These are phyloP conservation scores for Suillus subluteus DNA, from an alignment of 768 basidiomycete genomes.

Conservation along the genomic window DNA sequence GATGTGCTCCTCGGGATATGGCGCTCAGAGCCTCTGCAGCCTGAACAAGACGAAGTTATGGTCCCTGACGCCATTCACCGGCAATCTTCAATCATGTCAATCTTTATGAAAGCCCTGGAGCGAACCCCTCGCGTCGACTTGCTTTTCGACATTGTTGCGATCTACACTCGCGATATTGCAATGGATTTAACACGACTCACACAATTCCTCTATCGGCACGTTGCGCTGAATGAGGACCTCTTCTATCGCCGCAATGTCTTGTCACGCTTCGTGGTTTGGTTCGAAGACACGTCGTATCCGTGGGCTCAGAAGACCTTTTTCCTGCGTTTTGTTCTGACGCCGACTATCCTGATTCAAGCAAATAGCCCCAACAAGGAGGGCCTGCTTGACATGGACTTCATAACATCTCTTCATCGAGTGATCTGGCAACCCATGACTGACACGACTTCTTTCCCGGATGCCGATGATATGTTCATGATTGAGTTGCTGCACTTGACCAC, in stretches of 20 bases:
- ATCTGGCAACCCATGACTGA: conserved; percentile 85
- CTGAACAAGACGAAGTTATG: conserved; percentile 46
- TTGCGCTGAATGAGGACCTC: conserved; percentile 71
- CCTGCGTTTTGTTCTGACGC: conserved; percentile 84
- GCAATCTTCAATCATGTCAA: conserved; percentile 67
- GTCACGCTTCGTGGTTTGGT: conserved; percentile 85
- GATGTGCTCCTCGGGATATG: conserved; percentile 77
- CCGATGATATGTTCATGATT: conserved; percentile 87
- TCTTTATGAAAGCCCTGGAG: conserved; percentile 76
- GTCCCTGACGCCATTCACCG: conserved; percentile 57
- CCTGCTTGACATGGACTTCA: conserved; percentile 72
- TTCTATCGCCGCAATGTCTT: conserved; percentile 82
- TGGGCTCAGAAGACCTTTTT: conserved; percentile 81
- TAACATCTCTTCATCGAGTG: conserved; percentile 67
- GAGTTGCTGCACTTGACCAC: conserved; percentile 91
- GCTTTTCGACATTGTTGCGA: conserved; percentile 82
- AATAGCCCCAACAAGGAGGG: conserved; percentile 55
- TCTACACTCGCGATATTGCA: conserved; percentile 79
- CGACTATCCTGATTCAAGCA: conserved; percentile 81
- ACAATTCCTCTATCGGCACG: conserved; percentile 85
- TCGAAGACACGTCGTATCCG: conserved; percentile 61
- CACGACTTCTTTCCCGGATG: conserved; percentile 49
- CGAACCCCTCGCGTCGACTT: conserved; percentile 82
- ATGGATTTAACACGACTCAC: conserved; percentile 80
- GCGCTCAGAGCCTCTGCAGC: conserved; percentile 52